phyloP scores from a whole-genome alignment of 768 basidiomycete species.

The Mycena polygramma region DNA sequence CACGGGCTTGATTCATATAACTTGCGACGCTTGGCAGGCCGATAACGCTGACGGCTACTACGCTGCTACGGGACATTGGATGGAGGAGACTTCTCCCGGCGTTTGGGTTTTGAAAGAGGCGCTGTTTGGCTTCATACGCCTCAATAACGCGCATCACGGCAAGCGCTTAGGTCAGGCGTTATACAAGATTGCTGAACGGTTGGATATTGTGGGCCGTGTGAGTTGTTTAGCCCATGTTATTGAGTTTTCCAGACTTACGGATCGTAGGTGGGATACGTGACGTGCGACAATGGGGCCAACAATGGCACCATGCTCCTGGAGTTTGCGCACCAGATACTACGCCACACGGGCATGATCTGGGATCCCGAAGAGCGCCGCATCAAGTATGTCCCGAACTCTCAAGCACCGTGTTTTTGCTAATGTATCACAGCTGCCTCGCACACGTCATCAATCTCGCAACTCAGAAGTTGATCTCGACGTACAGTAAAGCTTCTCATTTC shows the following conservation, averaged over 20 bases:
- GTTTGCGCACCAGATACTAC: slow-evolving; percentile 18
- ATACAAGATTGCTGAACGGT: slow-evolving; percentile 40
- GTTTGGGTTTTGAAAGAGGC: slow-evolving; percentile 46
- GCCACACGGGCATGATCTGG: slow-evolving; percentile 1
- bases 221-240: not conserved
- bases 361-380: slow-evolving; percentile 19
- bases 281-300: slow-evolving; percentile 20
- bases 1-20: slow-evolving; percentile 46
- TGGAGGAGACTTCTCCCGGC: slow-evolving; percentile 44
- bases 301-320: slow-evolving; percentile 23
- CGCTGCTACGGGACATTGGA: slow-evolving; percentile 56
- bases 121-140: slow-evolving; percentile 33
- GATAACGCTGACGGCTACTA: slow-evolving; percentile 53
- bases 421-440: slow-evolving; percentile 23
- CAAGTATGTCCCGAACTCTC: slow-evolving; percentile 2
- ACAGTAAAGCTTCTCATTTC: too few relatives aligned
- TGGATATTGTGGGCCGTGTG: slow-evolving; percentile 47
- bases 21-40: slow-evolving; percentile 59
- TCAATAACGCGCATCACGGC: slow-evolving; percentile 29
- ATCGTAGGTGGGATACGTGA: slow-evolving; percentile 20
- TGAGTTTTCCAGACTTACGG: not conserved
- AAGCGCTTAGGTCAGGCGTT: slow-evolving; percentile 20
- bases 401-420: not conserved
- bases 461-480: too few relatives aligned
- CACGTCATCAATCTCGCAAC: too few relatives aligned